Conservation (phyloP, 2,329 filamentous ascomycete species). For the Cladosporium sp. region DNA sequence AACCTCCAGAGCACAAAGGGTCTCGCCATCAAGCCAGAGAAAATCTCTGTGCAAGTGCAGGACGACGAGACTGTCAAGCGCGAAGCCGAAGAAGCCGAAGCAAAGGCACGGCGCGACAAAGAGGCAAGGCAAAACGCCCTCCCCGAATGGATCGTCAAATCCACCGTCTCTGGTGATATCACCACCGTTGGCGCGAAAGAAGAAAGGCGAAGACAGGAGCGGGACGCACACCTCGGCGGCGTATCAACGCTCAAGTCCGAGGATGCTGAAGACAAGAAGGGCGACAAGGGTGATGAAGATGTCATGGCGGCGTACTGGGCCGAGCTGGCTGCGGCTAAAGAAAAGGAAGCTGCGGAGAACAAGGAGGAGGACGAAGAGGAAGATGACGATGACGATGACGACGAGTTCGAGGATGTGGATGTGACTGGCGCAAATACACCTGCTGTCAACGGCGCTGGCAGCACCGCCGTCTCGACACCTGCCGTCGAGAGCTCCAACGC, state of each 20-base stretch:
- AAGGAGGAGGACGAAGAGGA: slow-evolving; percentile 47
- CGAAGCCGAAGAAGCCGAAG: slow-evolving; percentile 27
- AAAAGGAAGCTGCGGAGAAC: slow-evolving; percentile 37
- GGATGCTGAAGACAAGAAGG: slow-evolving; percentile 35
- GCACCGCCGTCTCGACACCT: slow-evolving; percentile 29
- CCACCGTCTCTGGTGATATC: slow-evolving; percentile 35
- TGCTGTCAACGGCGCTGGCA: slow-evolving; percentile 22
- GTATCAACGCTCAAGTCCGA: slow-evolving; percentile 39
- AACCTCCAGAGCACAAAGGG: slow-evolving; percentile 29
- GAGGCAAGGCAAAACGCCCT: slow-evolving; percentile 32
- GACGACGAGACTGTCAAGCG: slow-evolving; percentile 30
- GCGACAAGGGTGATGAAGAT: slow-evolving; percentile 41
- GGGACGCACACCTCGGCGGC: slow-evolving; percentile 29
- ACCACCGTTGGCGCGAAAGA: slow-evolving; percentile 38
- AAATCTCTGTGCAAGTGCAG: slow-evolving; percentile 30
- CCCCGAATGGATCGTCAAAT: slow-evolving; percentile 32
- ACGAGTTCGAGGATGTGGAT: slow-evolving; percentile 51
- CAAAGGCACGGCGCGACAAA: slow-evolving; percentile 23
- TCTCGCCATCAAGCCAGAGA: slow-evolving; percentile 29
- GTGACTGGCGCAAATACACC: slow-evolving; percentile 37
- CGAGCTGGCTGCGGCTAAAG: slow-evolving; percentile 57
- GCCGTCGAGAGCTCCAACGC: slow-evolving; percentile 26
- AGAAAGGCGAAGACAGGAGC: slow-evolving; percentile 34
- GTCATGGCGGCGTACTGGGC: slow-evolving; percentile 63
- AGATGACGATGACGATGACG: slow-evolving; percentile 44